These are phyloP conservation scores for Cladobotryum protrusum DNA, from an alignment of 2,329 filamentous ascomycete species.

Conservation along the genomic window DNA sequence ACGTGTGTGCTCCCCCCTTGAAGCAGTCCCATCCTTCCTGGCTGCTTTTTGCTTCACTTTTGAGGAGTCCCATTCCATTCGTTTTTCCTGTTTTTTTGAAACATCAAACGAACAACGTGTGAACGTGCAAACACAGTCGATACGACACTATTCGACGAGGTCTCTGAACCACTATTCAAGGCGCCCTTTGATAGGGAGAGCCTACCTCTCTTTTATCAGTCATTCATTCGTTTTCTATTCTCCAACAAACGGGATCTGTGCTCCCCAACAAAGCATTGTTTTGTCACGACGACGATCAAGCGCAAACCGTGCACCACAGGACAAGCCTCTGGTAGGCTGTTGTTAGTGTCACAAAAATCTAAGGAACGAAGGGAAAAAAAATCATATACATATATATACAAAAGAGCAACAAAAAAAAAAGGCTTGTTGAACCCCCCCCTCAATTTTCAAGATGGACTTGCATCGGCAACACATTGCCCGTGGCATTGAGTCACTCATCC, in stretches of 20 bases:
- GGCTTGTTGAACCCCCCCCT: not conserved
- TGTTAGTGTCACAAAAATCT: too few relatives aligned
- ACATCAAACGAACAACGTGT: too few relatives aligned
- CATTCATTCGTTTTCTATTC: not conserved
- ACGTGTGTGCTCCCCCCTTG: too few relatives aligned
- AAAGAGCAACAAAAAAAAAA: not conserved
- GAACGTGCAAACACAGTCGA: too few relatives aligned
- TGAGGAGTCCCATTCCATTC: not conserved
- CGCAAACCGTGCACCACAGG: too few relatives aligned
- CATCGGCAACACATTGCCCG: slow-evolving; percentile 26
- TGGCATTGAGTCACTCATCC: slow-evolving; percentile 21
- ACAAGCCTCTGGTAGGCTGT: too few relatives aligned
- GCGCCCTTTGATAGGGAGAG: not conserved
- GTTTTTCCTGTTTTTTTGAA: not conserved
- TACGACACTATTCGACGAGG: too few relatives aligned
- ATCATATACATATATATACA: not conserved
- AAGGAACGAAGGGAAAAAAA: too few relatives aligned
- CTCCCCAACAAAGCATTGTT: not conserved
- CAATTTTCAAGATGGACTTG: slow-evolving; percentile 25
- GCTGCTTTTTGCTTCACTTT: not conserved
- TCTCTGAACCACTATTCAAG: not conserved
- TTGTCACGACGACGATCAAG: not conserved
- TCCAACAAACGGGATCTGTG: too few relatives aligned
- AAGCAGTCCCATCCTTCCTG: too few relatives aligned
- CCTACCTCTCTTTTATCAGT: not conserved